Percentiles rank a stretch among this genome's conserved stretches.
These are phyloP conservation scores for Aspergillus mulundensis DNA, from an alignment of 495 filamentous ascomycete genomes.

Conservation along the genomic window DNA sequence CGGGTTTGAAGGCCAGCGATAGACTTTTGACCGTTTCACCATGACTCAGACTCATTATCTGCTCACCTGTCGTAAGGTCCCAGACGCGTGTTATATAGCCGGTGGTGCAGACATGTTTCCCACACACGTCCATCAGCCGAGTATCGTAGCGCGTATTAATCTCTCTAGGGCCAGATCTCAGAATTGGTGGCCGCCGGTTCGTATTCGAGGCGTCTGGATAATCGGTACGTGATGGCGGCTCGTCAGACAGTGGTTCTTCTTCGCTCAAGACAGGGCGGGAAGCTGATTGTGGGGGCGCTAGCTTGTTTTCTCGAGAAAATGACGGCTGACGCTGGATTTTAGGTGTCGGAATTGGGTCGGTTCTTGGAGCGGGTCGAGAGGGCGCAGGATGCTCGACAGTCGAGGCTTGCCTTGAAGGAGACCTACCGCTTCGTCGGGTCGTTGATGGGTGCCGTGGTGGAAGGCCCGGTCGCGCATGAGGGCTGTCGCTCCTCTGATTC, in stretches of 20 bases:
- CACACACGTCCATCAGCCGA: constrained; percentile 79
- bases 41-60: constrained; percentile 74
- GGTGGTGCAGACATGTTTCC: constrained; percentile 79
- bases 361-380: constrained; percentile 17
- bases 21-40: constrained; percentile 73
- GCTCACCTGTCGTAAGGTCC: constrained; percentile 76
- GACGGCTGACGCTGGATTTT: constrained; percentile 29
- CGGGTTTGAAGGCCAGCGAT: constrained; percentile 81
- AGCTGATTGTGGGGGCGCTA: constrained; percentile 14
- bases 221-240: constrained; percentile 39
- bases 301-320: constrained; percentile 28
- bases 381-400: constrained; percentile 15
- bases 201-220: constrained; percentile 83
- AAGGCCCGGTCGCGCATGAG: constrained; percentile 55
- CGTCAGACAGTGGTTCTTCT: constrained; percentile 24
- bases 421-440: constrained; percentile 22
- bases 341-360: constrained; percentile 6
- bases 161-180: constrained; percentile 63
- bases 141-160: constrained; percentile 84
- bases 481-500: constrained; percentile 29
- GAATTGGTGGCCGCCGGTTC: constrained; percentile 76
- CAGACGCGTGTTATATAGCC: constrained; percentile 82
- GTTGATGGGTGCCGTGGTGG: constrained; percentile 47
- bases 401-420: constrained; percentile 29
- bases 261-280: constrained; percentile 24